Base-by-base conservation (phyloP, 768 basidiomycete species). In the Lentinula sp. region DNA sequence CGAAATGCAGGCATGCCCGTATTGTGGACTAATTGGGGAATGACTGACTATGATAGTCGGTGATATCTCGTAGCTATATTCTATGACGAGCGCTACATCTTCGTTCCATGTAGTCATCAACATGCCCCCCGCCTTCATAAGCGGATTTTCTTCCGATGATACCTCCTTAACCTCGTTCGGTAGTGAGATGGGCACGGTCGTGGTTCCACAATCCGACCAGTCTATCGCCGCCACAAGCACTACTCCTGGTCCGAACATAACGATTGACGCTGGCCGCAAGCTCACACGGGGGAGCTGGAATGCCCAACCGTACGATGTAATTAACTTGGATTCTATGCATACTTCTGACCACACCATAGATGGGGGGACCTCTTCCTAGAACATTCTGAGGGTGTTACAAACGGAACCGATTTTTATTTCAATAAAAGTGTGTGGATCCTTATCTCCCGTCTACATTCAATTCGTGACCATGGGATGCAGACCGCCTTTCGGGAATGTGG, bases 401-500 rank as follows among this genome's bases (percentile, higher is more conserved):
- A 68, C 60, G 72, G 72, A 0, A 72, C 71, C 4, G 72, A 73
- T 41, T 72, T 73, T 35, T 72, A 73, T 55, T 72, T 73, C 62
- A 72, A 72, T 51, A 73, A 73, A 66, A 73, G 72, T 73, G 45
- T 10, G 67, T 64, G 8, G 3, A 18, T 9, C 9, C 18, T 18
- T 23, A n/a, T 39, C 20, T 39, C 20, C 6, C 23, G 18, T 18
- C 23, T 39, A 39, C 37, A 39, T 9, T 39, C 28, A 39, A 8
- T 39, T 37, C 8, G 3, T 39, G 13, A 13, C 35, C 6, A 10
- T 35, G 16, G 15, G 16, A 43, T n/a, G 16, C 42, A 72, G 72
- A 73, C 49, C 70, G 72, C 18, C 57, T 72, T 28, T 71, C 70
- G 8, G 71, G 72, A 28, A 71, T 74, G 71, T 74, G 73, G 73